Evolutionary conservation across 306 rosid species (phyloP).

Genomic region (Quercus agrifolia): DNA sequence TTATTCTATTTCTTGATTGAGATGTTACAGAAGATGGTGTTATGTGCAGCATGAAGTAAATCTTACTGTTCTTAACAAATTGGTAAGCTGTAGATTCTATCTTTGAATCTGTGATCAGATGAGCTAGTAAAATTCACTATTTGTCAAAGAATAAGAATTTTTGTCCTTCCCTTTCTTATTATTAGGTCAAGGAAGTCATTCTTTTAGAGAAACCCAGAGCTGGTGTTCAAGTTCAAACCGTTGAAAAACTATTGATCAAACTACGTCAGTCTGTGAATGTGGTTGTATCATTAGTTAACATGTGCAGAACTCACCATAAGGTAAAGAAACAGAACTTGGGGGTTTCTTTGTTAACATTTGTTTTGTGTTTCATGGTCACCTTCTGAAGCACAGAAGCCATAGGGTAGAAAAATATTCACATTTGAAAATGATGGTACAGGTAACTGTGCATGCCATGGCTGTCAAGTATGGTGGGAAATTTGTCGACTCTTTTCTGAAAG

Average conservation of each 20-base stretch:
- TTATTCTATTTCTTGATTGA: slow-evolving; percentile 10
- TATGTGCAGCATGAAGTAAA: slow-evolving; percentile 45
- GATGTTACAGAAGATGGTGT: slow-evolving; percentile 12
- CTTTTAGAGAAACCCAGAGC: slow-evolving; percentile 14
- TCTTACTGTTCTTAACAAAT: slow-evolving; percentile 26
- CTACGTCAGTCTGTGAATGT: slow-evolving; percentile 35
- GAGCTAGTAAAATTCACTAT: background rate
- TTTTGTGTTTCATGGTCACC: background rate
- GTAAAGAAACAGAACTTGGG: slow-evolving; percentile 9
- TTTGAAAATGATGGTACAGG: slow-evolving; percentile 19
- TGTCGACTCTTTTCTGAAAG: slow-evolving; percentile 39
- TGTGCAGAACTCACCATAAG: slow-evolving; percentile 35
- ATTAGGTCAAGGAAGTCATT: slow-evolving; percentile 28
- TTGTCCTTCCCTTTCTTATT: background rate
- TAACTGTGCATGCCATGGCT: slow-evolving; percentile 40
- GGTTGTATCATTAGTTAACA: slow-evolving; percentile 39
- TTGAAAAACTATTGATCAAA: slow-evolving; percentile 22
- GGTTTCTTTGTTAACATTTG: background rate
- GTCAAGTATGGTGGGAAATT: slow-evolving; percentile 43
- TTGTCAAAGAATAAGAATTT: background rate
- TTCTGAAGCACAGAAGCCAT: background rate
- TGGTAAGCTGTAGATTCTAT: slow-evolving; percentile 26
- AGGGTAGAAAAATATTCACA: background rate
- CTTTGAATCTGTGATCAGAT: background rate
- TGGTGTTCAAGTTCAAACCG: slow-evolving; percentile 17